These are phyloP conservation scores for Inosperma sp. DNA, from an alignment of 768 basidiomycete species.

Conservation along the genomic window DNA sequence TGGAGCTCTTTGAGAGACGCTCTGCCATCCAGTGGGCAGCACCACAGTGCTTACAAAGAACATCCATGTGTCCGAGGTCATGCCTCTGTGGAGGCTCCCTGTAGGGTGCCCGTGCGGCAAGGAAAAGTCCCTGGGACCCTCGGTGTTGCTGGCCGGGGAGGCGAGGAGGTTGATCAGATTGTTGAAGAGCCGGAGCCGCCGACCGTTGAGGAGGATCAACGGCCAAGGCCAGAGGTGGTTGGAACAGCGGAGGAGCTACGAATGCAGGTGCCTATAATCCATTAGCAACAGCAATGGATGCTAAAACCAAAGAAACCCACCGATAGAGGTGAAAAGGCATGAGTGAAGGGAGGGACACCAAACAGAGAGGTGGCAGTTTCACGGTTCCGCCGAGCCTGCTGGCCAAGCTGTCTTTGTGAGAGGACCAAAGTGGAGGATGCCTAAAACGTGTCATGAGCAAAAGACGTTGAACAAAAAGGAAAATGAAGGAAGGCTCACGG, in stretches of 20 bases:
- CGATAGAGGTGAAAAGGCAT: too few relatives aligned
- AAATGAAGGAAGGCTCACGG: background rate
- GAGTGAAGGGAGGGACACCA: too few relatives aligned
- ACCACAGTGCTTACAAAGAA: constrained; percentile 28
- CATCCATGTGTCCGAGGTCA: constrained; percentile 34
- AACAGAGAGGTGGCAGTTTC: too few relatives aligned
- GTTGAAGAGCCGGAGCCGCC: too few relatives aligned
- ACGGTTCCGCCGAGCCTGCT: background rate
- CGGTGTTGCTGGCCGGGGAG: background rate
- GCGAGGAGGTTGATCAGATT: background rate
- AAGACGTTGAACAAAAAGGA: background rate
- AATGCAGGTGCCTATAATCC: too few relatives aligned
- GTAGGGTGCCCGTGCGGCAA: constrained; percentile 15
- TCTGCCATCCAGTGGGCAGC: constrained; percentile 37
- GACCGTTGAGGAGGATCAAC: too few relatives aligned
- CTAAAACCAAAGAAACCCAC: too few relatives aligned
- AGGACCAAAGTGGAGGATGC: background rate
- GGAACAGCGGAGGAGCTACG: too few relatives aligned
- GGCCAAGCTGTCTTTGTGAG: background rate
- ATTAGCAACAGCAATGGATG: too few relatives aligned
- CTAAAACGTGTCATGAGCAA: background rate
- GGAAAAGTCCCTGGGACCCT: constrained; percentile 6
- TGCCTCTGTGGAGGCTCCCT: constrained; percentile 19
- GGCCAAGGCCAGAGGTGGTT: too few relatives aligned
- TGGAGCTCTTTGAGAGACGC: constrained; percentile 12